Evolutionary conservation across 768 basidiomycete species (phyloP).

Genomic region (Russula sp.): DNA sequence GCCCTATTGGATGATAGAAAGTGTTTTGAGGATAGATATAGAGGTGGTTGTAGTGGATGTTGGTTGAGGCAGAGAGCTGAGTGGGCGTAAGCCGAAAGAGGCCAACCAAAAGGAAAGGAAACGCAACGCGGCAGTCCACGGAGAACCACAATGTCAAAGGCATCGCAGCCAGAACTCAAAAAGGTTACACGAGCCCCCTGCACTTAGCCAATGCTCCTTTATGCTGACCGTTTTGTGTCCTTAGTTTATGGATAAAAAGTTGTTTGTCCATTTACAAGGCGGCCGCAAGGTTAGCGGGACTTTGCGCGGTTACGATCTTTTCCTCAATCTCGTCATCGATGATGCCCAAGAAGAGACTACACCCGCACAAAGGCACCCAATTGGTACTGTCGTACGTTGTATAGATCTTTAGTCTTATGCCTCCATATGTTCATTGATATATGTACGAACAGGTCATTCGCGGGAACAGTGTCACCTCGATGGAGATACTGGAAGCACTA

Average conservation of each 20-base stretch:
- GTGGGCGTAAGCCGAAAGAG: slow-evolving; percentile 5
- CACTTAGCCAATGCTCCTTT: background rate
- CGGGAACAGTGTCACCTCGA: slow-evolving; percentile 93
- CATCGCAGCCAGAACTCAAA: slow-evolving; percentile 95
- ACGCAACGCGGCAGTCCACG: background rate
- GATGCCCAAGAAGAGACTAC: slow-evolving; percentile 89
- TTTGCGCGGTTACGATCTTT: slow-evolving; percentile 95
- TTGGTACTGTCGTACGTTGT: slow-evolving; percentile 81
- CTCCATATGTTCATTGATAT: slow-evolving; percentile 4
- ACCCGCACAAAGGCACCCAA: slow-evolving; percentile 81
- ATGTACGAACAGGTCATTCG: slow-evolving; percentile 71
- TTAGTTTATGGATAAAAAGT: slow-evolving; percentile 98
- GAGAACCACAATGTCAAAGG: slow-evolving; percentile 64
- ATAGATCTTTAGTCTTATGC: background rate
- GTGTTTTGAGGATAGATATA: too few relatives aligned
- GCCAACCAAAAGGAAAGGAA: background rate
- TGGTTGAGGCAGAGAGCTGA: background rate
- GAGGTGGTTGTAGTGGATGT: background rate
- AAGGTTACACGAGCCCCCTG: slow-evolving; percentile 54
- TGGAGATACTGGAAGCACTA: slow-evolving; percentile 77
- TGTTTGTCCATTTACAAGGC: slow-evolving; percentile 90
- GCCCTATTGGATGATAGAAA: too few relatives aligned
- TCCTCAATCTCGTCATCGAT: slow-evolving; percentile 96
- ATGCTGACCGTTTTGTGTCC: background rate
- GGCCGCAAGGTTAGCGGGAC: slow-evolving; percentile 94